These are phyloP conservation scores for Podaxis carcinomalis DNA, from an alignment of 768 basidiomycete genomes.

Conservation along the genomic window DNA sequence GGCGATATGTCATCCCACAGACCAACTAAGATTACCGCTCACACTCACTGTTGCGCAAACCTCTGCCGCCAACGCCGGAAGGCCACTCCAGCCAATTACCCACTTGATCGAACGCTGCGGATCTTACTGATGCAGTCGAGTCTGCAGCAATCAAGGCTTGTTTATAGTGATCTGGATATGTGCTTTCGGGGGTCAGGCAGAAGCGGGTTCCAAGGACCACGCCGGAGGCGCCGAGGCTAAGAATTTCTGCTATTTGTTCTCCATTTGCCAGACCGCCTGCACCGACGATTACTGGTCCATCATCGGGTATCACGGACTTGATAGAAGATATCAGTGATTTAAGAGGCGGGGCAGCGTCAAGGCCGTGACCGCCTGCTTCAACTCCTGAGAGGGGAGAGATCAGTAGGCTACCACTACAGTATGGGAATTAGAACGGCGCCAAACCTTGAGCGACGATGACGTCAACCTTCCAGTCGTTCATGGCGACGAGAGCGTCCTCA, in stretches of 20 bases:
- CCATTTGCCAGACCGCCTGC: constrained; percentile 74
- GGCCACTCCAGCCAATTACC: constrained; percentile 59
- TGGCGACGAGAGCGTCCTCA: constrained; percentile 56
- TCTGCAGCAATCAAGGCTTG: constrained; percentile 44
- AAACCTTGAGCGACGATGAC: constrained; percentile 76
- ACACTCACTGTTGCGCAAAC: constrained; percentile 42
- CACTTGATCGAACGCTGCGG: constrained; percentile 61
- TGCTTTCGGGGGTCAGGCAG: constrained; percentile 59
- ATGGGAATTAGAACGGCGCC: background rate
- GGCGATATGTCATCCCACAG: constrained; percentile 4
- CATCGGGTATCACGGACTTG: constrained; percentile 34
- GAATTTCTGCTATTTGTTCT: constrained; percentile 56
- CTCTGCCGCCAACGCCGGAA: constrained; percentile 57
- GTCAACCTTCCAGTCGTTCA: constrained; percentile 65
- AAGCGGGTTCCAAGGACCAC: constrained; percentile 78
- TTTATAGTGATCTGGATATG: constrained; percentile 52
- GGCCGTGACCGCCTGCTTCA: constrained; percentile 81
- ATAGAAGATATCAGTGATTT: constrained; percentile 56
- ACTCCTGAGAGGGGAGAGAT: constrained; percentile 42
- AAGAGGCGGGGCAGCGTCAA: constrained; percentile 50
- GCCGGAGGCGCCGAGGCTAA: constrained; percentile 68
- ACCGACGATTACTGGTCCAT: constrained; percentile 54
- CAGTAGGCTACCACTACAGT: constrained; percentile 4
- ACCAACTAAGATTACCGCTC: background rate
- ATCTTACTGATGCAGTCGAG: constrained; percentile 45